These are phyloP conservation scores for Piper betle DNA, from an alignment of 164 flowering plant species.

Conservation along the genomic window DNA sequence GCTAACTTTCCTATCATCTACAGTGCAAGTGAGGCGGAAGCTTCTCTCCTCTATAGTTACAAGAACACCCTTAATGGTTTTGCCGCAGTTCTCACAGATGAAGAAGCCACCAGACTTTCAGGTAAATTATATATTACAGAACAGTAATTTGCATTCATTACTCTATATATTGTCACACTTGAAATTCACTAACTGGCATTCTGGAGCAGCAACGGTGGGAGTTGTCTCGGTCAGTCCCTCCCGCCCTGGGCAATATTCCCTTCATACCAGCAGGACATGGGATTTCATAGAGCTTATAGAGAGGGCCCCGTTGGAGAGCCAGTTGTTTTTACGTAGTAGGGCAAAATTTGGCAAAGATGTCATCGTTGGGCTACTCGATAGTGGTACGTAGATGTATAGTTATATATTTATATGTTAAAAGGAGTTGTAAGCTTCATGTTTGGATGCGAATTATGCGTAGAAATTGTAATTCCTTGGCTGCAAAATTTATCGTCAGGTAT, in stretches of 20 bases:
- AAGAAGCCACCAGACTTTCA: constrained; percentile 53
- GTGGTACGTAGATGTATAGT: constrained; percentile 25
- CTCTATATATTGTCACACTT: background rate
- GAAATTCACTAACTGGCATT: background rate
- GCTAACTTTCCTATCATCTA: background rate
- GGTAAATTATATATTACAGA: constrained; percentile 15
- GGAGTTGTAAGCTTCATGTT: background rate
- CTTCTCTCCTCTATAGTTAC: constrained; percentile 76
- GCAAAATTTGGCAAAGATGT: constrained; percentile 48
- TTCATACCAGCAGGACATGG: constrained; percentile 91
- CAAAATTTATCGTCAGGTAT: constrained; percentile 26
- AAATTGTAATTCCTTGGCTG: too few species aligned
- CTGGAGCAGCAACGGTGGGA: constrained; percentile 41
- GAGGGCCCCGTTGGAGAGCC: background rate
- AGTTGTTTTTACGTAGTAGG: constrained; percentile 17
- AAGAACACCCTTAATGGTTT: constrained; percentile 88
- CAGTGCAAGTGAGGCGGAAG: constrained; percentile 42
- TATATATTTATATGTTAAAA: background rate
- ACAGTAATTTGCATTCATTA: background rate
- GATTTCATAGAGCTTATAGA: constrained; percentile 42
- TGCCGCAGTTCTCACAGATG: constrained; percentile 59
- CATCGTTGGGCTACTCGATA: constrained; percentile 58
- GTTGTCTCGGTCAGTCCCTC: constrained; percentile 50
- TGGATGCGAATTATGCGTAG: too few species aligned
- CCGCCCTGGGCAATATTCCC: constrained; percentile 25